phyloP scores from a whole-genome alignment of 768 basidiomycete genomes.

The Lactifluus rugatus region DNA sequence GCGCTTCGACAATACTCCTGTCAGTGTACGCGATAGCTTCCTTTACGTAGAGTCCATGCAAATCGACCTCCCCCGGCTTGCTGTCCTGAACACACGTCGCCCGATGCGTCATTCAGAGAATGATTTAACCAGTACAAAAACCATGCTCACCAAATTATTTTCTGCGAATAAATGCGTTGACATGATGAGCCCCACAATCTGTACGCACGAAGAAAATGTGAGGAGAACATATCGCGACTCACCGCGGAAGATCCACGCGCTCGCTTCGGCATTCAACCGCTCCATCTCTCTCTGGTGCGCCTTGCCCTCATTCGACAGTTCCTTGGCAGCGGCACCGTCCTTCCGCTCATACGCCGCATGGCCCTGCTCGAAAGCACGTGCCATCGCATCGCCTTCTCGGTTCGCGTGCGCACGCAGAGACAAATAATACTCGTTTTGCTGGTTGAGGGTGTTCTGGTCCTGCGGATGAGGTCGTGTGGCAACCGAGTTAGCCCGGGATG shows the following conservation, averaged over 20 bases:
- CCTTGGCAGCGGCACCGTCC: constrained; percentile 73
- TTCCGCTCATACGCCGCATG: constrained; percentile 65
- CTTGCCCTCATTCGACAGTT: constrained; percentile 73
- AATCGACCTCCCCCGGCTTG: constrained; percentile 65
- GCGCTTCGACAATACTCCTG: constrained; percentile 56
- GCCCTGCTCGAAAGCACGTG: constrained; percentile 54
- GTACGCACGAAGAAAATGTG: not conserved
- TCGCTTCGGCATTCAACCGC: constrained; percentile 67
- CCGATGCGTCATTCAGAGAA: not conserved
- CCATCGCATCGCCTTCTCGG: constrained; percentile 74
- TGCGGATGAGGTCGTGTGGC: constrained; percentile 18
- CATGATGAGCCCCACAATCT: not conserved
- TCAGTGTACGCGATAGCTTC: constrained; percentile 79
- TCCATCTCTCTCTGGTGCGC: constrained; percentile 71
- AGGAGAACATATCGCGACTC: constrained; percentile 16
- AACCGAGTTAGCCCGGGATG: too few relatives aligned
- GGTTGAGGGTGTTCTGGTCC: constrained; percentile 55
- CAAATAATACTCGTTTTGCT: constrained; percentile 59
- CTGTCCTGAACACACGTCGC: constrained; percentile 38
- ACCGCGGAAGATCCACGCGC: constrained; percentile 82
- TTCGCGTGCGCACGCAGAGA: constrained; percentile 67
- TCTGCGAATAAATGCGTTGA: constrained; percentile 31
- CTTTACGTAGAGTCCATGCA: constrained; percentile 90
- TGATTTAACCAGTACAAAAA: not conserved
- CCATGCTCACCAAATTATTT: constrained; percentile 54